These are phyloP conservation scores for Moringa oleifera DNA, from an alignment of 345 rosid genomes.

Conservation along the genomic window DNA sequence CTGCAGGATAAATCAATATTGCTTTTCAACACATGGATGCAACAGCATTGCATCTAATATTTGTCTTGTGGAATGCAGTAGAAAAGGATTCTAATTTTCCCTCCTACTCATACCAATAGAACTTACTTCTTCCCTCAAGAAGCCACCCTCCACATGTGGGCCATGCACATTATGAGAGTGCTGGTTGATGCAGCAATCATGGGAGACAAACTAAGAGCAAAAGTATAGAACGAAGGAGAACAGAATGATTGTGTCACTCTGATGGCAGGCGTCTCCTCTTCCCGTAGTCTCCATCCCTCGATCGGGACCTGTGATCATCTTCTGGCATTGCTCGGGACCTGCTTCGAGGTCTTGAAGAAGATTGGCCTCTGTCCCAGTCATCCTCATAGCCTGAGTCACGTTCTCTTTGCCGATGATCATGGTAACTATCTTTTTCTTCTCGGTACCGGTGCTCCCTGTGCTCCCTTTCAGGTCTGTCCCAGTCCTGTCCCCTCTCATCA, in stretches of 20 bases:
- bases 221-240: slow-evolving; percentile 11
- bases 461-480: slow-evolving; percentile 56
- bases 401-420: slow-evolving; percentile 63
- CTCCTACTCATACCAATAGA: slow-evolving; percentile 29
- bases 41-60: slow-evolving; percentile 17
- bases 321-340: slow-evolving; percentile 59
- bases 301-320: slow-evolving; percentile 62
- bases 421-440: slow-evolving; percentile 61
- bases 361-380: slow-evolving; percentile 65
- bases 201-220: slow-evolving; percentile 15
- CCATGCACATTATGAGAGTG: slow-evolving; percentile 13
- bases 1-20: slow-evolving; percentile 2
- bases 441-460: slow-evolving; percentile 47
- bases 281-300: slow-evolving; percentile 73
- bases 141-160: slow-evolving; percentile 24
- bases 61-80: slow-evolving; percentile 25
- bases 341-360: slow-evolving; percentile 63
- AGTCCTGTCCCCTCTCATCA: slow-evolving; percentile 44
- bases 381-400: slow-evolving; percentile 61
- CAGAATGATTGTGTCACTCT: slow-evolving; percentile 1
- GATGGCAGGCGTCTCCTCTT: slow-evolving; percentile 51
- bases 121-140: slow-evolving; percentile 49
- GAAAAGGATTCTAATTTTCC: slow-evolving; percentile 23
- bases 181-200: slow-evolving; percentile 15
- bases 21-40: slow-evolving; percentile 31